These are phyloP conservation scores for Hypoxylon cercidicola DNA, from an alignment of 495 filamentous ascomycete genomes.

Conservation along the genomic window DNA sequence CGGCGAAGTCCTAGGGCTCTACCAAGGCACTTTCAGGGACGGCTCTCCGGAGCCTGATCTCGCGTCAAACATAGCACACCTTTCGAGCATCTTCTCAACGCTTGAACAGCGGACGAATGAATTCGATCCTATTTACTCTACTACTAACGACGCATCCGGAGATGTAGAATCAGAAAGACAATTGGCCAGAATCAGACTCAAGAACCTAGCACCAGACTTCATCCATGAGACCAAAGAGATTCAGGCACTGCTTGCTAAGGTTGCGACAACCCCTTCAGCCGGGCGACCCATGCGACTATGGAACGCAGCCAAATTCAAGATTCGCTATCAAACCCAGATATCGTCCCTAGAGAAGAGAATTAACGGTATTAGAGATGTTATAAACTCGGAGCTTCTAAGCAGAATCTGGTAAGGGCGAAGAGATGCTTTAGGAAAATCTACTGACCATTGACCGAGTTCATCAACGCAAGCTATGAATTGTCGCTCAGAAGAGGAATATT, in stretches of 20 bases:
- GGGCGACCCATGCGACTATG: neutral
- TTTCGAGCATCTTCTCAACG: neutral
- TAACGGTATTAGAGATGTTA: neutral
- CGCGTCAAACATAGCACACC: slow-evolving; percentile 6
- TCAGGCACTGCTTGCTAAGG: neutral
- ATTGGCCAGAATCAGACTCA: slow-evolving; percentile 8
- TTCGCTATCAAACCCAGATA: slow-evolving; percentile 1
- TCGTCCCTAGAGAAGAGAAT: slow-evolving; percentile 7
- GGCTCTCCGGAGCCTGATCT: slow-evolving; percentile 8
- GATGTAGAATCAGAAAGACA: neutral
- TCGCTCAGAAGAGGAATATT: neutral
- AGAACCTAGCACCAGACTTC: slow-evolving; percentile 7
- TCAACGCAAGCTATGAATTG: slow-evolving; percentile 3
- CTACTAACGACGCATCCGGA: neutral
- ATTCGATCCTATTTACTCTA: neutral
- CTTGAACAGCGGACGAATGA: neutral
- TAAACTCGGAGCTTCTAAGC: slow-evolving; percentile 9
- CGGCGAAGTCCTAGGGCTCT: slow-evolving; percentile 7
- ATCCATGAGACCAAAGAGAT: slow-evolving; percentile 3
- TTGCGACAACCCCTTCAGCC: neutral
- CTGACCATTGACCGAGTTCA: slow-evolving; percentile 6
- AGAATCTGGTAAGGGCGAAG: slow-evolving; percentile 6
- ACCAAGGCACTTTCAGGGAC: neutral
- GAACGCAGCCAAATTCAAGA: neutral
- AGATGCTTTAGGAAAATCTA: neutral